phyloP scores from a whole-genome alignment of 2,329 filamentous ascomycete species.

The Cladosporium colombiae region DNA sequence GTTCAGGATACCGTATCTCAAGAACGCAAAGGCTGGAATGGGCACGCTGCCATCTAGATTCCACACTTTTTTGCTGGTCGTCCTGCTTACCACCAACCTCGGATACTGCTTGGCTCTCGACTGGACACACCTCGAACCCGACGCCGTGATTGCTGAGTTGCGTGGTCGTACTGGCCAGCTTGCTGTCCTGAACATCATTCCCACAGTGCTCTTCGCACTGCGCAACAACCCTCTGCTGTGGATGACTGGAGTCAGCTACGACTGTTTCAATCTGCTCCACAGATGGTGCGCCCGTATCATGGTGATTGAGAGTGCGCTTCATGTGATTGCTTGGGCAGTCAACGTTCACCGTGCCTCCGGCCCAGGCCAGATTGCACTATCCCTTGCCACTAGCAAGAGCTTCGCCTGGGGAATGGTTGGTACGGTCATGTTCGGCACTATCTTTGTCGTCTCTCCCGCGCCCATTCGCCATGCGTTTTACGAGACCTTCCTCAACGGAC shows the following conservation, averaged over 20 bases:
- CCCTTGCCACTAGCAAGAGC: constrained; percentile 61
- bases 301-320: constrained; percentile 67
- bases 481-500: constrained; percentile 88
- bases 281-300: constrained; percentile 79
- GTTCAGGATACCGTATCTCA: constrained; percentile 60
- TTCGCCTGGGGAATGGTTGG: constrained; percentile 65
- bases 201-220: constrained; percentile 82
- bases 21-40: constrained; percentile 69
- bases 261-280: constrained; percentile 91
- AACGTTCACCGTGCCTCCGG: constrained; percentile 64
- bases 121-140: constrained; percentile 50
- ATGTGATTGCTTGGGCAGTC: constrained; percentile 72
- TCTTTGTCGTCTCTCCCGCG: constrained; percentile 72
- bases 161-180: constrained; percentile 84
- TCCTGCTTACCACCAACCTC: constrained; percentile 72
- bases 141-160: constrained; percentile 72
- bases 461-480: constrained; percentile 92
- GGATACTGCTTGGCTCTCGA: constrained; percentile 73
- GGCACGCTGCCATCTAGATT: constrained; percentile 79
- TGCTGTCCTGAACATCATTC: constrained; percentile 86
- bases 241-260: constrained; percentile 84
- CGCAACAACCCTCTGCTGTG: constrained; percentile 91
- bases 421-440: constrained; percentile 60
- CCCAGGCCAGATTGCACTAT: constrained; percentile 57
- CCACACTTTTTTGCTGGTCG: constrained; percentile 67